Conservation (phyloP, 495 filamentous ascomycete species). For the Chaetomium tenue region DNA sequence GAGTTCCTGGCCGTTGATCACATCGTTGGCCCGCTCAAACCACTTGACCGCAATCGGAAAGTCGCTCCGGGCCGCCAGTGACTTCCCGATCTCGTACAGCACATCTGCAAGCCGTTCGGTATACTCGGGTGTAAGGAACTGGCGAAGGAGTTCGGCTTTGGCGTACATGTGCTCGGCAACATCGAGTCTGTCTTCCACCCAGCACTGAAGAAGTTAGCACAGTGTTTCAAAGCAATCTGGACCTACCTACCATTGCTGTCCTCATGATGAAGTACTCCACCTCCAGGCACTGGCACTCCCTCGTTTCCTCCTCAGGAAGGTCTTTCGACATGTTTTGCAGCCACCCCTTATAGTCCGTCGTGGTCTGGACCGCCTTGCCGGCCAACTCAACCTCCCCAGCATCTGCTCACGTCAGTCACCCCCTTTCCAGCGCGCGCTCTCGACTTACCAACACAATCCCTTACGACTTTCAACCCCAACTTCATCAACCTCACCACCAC, state of each 20-base stretch:
- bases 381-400: constrained; percentile 55
- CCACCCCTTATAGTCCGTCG: constrained; percentile 60
- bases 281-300: constrained; percentile 44
- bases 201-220: constrained; percentile 53
- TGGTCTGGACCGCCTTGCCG: constrained; percentile 59
- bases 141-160: constrained; percentile 48
- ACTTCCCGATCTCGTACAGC: constrained; percentile 69
- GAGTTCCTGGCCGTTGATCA: constrained; percentile 56
- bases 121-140: constrained; percentile 47
- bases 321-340: constrained; percentile 44
- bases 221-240: neutral
- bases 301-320: constrained; percentile 33
- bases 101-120: constrained; percentile 68
- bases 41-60: constrained; percentile 61
- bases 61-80: constrained; percentile 52
- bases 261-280: constrained; percentile 70
- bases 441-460: constrained; percentile 61
- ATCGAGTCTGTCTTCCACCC: constrained; percentile 66
- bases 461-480: constrained; percentile 63
- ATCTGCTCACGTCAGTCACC: constrained; percentile 36
- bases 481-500: constrained; percentile 60
- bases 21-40: constrained; percentile 67
- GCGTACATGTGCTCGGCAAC: constrained; percentile 75
- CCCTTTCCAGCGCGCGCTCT: neutral
- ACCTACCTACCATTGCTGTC: constrained; percentile 60